Percentiles rank a stretch among this genome's conserved stretches.
Evolutionary conservation across 345 rosid species (phyloP).

Genomic region (Hibiscus trionum): DNA sequence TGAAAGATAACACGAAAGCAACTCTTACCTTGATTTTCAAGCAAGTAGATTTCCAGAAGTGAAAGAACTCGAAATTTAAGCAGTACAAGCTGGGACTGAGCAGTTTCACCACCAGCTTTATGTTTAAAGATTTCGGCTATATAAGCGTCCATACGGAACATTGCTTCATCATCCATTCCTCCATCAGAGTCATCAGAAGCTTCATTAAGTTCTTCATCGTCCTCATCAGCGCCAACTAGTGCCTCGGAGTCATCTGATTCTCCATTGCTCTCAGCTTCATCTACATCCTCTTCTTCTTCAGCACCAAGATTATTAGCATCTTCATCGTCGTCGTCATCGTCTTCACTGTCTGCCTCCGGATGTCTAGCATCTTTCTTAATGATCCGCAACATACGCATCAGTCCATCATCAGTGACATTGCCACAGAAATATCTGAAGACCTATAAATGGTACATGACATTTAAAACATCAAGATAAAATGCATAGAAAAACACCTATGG

Average conservation of each 20-base stretch:
- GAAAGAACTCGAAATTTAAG: conserved; percentile 36
- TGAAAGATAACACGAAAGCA: too few relatives aligned
- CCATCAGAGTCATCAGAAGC: conserved; percentile 75
- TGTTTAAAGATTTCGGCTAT: conserved; percentile 83
- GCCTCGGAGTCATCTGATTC: conserved; percentile 75
- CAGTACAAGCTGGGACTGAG: conserved; percentile 70
- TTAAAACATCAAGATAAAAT: too few relatives aligned
- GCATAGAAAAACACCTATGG: too few relatives aligned
- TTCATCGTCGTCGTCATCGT: conserved; percentile 39
- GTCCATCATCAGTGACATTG: conserved; percentile 63
- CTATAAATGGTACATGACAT: too few relatives aligned
- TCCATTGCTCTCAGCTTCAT: conserved; percentile 66
- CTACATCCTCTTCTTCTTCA: conserved; percentile 79
- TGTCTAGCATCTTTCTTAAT: conserved; percentile 82
- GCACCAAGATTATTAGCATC: conserved; percentile 34
- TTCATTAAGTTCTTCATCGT: conserved; percentile 34
- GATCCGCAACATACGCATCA: conserved; percentile 72
- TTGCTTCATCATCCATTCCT: conserved; percentile 94
- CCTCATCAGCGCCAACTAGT: conserved; percentile 37
- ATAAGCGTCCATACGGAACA: conserved; percentile 90
- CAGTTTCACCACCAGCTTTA: conserved; percentile 73
- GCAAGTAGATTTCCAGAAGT: conserved; percentile 78
- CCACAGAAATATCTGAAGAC: too few relatives aligned
- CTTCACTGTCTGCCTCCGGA: conserved; percentile 47
- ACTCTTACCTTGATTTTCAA: conserved; percentile 65